Evolutionary conservation across 345 rosid species (phyloP).

Genomic region (Brassica juncea): DNA sequence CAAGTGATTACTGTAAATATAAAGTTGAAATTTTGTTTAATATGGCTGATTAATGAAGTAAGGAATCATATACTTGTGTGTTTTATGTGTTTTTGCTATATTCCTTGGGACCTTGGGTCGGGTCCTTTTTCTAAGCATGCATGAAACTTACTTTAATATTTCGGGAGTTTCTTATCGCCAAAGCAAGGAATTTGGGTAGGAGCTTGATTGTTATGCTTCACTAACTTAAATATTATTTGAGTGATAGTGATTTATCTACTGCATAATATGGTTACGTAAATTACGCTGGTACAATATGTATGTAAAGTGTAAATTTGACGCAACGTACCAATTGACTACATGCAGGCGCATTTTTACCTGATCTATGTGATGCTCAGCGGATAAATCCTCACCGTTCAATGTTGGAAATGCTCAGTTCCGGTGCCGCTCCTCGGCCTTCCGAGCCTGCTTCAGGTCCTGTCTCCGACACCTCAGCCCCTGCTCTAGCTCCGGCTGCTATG

Average conservation of each 20-base stretch:
- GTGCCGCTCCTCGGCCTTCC: conserved; percentile 57
- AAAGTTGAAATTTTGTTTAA: background rate
- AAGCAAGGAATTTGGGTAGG: conserved; percentile 30
- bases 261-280: background rate
- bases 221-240: conserved; percentile 6
- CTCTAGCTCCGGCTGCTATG: conserved; percentile 42
- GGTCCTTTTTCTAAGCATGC: conserved; percentile 3
- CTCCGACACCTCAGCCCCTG: conserved; percentile 39
- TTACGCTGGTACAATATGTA: background rate
- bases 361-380: conserved; percentile 64
- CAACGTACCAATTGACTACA: background rate
- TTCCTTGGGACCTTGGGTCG: background rate
- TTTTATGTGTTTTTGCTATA: background rate
- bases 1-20: background rate
- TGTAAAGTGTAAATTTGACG: background rate
- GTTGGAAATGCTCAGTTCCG: conserved; percentile 70
- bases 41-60: background rate
- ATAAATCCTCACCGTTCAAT: conserved; percentile 72
- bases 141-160: conserved; percentile 21
- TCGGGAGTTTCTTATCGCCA: conserved; percentile 9
- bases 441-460: conserved; percentile 10
- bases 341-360: conserved; percentile 91
- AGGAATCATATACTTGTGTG: background rate
- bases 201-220: conserved; percentile 31
- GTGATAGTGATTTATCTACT: background rate